phyloP scores from a whole-genome alignment of 768 basidiomycete species.

The Serendipita sp. region DNA sequence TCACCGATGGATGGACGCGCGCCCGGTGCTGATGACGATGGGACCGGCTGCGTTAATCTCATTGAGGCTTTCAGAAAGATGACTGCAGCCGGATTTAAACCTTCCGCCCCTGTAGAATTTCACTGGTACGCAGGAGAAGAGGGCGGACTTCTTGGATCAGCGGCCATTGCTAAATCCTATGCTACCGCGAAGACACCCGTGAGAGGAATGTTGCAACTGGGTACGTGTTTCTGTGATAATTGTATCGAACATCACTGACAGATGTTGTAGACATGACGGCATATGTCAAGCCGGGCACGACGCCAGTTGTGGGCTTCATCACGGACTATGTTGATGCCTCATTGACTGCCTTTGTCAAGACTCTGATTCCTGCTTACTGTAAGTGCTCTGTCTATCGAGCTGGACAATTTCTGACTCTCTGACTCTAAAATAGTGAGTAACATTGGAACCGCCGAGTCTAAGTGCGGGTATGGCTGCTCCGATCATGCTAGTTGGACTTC shows the following conservation, averaged over 20 bases:
- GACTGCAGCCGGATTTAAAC: constrained; percentile 50
- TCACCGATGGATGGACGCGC: constrained; percentile 23
- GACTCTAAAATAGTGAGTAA: neutral
- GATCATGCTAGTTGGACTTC: constrained; percentile 4
- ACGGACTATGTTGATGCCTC: constrained; percentile 24
- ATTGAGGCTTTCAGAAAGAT: constrained; percentile 61
- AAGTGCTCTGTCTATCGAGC: neutral
- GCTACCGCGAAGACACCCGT: constrained; percentile 29
- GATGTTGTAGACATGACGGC: constrained; percentile 12
- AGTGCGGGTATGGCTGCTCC: constrained; percentile 5
- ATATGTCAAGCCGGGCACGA: constrained; percentile 33
- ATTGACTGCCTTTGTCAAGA: neutral
- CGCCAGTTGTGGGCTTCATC: constrained; percentile 23
- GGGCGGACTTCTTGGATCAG: constrained; percentile 70
- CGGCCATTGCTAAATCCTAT: constrained; percentile 37
- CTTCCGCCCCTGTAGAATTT: constrained; percentile 53
- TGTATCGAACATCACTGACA: neutral
- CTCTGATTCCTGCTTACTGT: neutral
- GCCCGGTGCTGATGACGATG: constrained; percentile 59
- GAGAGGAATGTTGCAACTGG: constrained; percentile 35
- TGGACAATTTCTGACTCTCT: neutral
- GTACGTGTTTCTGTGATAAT: constrained; percentile 18
- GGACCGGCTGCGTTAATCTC: constrained; percentile 60
- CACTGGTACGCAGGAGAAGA: constrained; percentile 80
- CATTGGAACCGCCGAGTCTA: neutral